Conservation (phyloP, 2,329 filamentous ascomycete genomes). For the Periglandula ipomoeae region DNA sequence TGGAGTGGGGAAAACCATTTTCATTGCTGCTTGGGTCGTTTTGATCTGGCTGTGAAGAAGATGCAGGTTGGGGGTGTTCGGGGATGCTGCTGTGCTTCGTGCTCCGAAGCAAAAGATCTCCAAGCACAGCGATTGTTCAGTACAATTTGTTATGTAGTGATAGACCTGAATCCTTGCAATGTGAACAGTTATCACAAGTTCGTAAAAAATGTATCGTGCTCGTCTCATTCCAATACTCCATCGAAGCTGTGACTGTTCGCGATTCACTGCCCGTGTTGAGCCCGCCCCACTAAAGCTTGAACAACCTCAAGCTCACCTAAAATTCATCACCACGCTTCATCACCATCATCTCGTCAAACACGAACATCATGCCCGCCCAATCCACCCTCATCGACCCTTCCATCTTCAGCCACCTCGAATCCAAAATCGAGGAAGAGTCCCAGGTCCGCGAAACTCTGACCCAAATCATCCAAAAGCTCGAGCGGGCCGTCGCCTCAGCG, state of each 20-base stretch:
- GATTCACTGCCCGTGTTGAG: too few relatives aligned
- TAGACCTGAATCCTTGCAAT: too few relatives aligned
- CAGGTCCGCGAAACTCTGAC: conserved; percentile 74
- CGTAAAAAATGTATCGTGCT: neutral
- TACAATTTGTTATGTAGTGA: too few relatives aligned
- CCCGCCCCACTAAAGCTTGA: neutral
- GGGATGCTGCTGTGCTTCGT: conserved; percentile 17
- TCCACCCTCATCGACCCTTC: conserved; percentile 54
- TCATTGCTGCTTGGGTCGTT: conserved; percentile 21
- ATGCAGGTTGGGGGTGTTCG: conserved; percentile 18
- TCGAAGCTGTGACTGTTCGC: too few relatives aligned
- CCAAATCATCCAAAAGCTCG: conserved; percentile 71
- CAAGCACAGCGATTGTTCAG: too few relatives aligned
- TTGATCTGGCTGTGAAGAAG: conserved; percentile 3
- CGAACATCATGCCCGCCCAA: conserved; percentile 21
- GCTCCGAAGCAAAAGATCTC: too few relatives aligned
- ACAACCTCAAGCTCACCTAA: conserved; percentile 1
- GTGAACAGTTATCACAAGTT: too few relatives aligned
- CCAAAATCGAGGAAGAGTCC: conserved; percentile 81
- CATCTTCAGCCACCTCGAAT: conserved; percentile 81
- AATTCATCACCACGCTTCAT: conserved; percentile 8
- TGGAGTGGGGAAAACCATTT: conserved; percentile 19
- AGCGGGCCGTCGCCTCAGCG: conserved; percentile 71
- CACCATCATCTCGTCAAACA: neutral
- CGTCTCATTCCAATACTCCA: too few relatives aligned